A percentile compares a stretch with the other conserved stretches of the same genome.
Evolutionary conservation across 108 stramenopile species (phyloP).

Genomic region (Cyclostephanos invisitatus): DNA sequence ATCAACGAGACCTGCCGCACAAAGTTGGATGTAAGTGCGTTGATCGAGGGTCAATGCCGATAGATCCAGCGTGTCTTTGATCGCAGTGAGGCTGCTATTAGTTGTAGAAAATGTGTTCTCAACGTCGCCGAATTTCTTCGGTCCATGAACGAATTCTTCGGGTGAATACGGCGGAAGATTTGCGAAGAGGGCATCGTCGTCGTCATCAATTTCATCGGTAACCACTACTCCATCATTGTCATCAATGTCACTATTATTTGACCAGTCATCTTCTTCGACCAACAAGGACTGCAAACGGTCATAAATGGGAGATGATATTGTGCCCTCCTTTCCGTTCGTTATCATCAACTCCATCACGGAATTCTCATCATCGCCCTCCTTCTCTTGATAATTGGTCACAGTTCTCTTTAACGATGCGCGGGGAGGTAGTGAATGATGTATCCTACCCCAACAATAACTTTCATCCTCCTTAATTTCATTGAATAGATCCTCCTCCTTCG

Average conservation of each 20-base stretch:
- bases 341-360: background rate
- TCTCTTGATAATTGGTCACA: background rate
- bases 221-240: slow-evolving; percentile 22
- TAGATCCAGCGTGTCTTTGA: slow-evolving; percentile 23
- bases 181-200: slow-evolving; percentile 18
- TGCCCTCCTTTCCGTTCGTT: background rate
- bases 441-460: slow-evolving; percentile 11
- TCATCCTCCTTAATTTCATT: slow-evolving; percentile 16
- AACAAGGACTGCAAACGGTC: slow-evolving; percentile 69
- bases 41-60: slow-evolving; percentile 46
- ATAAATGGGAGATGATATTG: slow-evolving; percentile 40
- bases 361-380: background rate
- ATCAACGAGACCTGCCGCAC: slow-evolving; percentile 41
- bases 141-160: slow-evolving; percentile 30
- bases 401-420: background rate
- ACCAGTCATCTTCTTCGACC: slow-evolving; percentile 51
- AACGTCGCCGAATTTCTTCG: background rate
- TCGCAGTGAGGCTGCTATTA: background rate
- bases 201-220: slow-evolving; percentile 32
- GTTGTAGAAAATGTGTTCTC: background rate
- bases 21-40: slow-evolving; percentile 45
- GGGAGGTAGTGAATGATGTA: slow-evolving; percentile 10
- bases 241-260: background rate
- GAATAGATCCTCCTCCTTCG: background rate
- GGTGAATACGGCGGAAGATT: slow-evolving; percentile 26